A percentile compares a stretch with the other conserved stretches of the same genome.
Evolutionary conservation across 345 rosid genomes (phyloP).

Genomic region (Syzygium grande): DNA sequence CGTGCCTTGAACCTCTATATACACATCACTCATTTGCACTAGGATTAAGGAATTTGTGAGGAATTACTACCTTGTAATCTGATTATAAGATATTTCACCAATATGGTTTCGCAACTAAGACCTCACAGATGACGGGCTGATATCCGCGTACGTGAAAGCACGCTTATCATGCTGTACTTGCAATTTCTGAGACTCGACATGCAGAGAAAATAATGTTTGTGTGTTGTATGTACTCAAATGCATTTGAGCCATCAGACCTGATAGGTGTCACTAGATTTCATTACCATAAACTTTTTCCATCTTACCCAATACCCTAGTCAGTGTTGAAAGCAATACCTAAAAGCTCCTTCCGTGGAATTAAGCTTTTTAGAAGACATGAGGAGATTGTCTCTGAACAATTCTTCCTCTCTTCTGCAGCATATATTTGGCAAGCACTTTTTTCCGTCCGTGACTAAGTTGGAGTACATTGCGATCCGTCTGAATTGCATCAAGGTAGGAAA

Average conservation of each 20-base stretch:
- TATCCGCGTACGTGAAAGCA: no score
- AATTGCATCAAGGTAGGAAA: constrained; percentile 64
- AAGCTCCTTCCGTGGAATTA: neutral
- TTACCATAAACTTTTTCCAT: neutral
- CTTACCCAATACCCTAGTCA: neutral
- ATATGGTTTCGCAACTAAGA: neutral
- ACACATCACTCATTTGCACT: rapidly evolving
- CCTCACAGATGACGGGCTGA: neutral
- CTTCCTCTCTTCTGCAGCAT: constrained; percentile 29
- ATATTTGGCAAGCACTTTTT: constrained; percentile 75
- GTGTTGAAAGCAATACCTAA: neutral
- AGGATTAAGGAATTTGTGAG: neutral
- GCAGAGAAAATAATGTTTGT: neutral
- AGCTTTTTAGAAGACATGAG: neutral
- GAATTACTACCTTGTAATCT: neutral
- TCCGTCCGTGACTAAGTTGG: constrained; percentile 64
- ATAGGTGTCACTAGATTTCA: neutral
- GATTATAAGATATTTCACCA: neutral
- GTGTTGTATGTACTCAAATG: neutral
- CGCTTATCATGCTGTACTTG: neutral
- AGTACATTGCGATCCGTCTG: constrained; percentile 63
- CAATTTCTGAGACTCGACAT: neutral
- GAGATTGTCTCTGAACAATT: neutral
- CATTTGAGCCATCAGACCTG: neutral
- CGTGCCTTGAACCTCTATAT: neutral